Percentiles rank a stretch among this genome's conserved stretches.
These are phyloP conservation scores for Plasmodium coatneyi DNA, from an alignment of 169 alveolate genomes.

Conservation along the genomic window DNA sequence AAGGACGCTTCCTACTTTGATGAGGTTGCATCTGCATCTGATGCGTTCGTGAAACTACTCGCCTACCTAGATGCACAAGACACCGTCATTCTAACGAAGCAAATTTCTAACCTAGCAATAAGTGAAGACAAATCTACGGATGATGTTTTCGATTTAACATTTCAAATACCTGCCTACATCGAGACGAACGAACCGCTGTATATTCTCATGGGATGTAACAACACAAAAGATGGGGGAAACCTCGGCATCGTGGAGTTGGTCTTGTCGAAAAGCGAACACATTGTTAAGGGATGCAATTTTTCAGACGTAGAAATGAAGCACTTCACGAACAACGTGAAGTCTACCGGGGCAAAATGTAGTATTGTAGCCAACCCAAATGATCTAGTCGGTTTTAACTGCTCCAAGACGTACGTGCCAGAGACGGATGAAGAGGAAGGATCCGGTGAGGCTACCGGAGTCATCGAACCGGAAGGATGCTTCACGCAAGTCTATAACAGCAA, in stretches of 20 bases:
- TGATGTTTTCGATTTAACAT: not conserved
- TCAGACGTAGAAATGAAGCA: not conserved
- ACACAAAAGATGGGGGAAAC: conserved; percentile 31
- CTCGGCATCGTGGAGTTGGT: conserved; percentile 44
- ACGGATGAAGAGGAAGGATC: not conserved
- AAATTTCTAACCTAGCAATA: not conserved
- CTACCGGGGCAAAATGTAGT: not conserved
- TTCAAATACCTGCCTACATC: conserved; percentile 56
- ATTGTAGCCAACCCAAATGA: conserved; percentile 37
- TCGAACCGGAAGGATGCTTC: conserved; percentile 40
- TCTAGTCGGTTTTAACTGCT: conserved; percentile 40
- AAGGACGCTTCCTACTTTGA: conserved; percentile 13
- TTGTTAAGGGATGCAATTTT: conserved; percentile 55
- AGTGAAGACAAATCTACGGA: conserved; percentile 4
- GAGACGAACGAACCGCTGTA: conserved; percentile 15
- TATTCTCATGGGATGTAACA: conserved; percentile 53
- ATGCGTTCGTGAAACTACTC: conserved; percentile 14
- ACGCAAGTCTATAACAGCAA: not conserved
- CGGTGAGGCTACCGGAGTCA: not conserved
- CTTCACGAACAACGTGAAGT: not conserved
- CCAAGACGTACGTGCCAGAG: not conserved
- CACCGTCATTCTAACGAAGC: not conserved
- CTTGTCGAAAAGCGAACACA: conserved; percentile 26
- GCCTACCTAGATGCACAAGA: conserved; percentile 39
- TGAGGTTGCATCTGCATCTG: not conserved